Evolutionary conservation across 139 green algal genomes (phyloP), one percentile per base, ranked within the genome.

Genomic region (Volvox reticuliferus): DNA sequence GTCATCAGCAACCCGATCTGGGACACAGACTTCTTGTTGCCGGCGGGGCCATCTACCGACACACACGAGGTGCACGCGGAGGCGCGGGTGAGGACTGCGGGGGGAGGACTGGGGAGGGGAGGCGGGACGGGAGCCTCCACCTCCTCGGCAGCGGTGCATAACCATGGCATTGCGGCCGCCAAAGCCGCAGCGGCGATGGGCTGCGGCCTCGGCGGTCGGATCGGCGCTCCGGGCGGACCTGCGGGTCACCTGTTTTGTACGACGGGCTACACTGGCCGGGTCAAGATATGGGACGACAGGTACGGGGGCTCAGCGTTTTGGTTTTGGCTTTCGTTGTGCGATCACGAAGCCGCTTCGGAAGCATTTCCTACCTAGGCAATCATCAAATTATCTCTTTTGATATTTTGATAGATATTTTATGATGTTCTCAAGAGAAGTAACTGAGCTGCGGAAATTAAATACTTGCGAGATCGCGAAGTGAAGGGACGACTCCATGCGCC

Each of bases 241-340:
- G 69, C 35, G 37, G 85, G 85, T 61, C 85, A 89, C 44, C 1
- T 89, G 69, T 89, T 89, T 20, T 32, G 30, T 6, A 89, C 85
- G 28, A 33, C 44, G 32, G 85, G 85, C 3, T 82, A 89, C 85
- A 82, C 69, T 6, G 85, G 85, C 21, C 85, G 69, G 13, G 3
- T 89, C 36, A 89, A 89, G 85, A 50, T 89, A 5, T 89, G 85
- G 85, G 85, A 89, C 61, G 85, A 89, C 85, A 61, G 85, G 85
- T 89, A 36, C 1, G 82, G 13, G 26, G 50, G 2, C 17, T n/a
- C n/a, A n/a, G n/a, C n/a, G n/a, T n/a, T n/a, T n/a, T n/a, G n/a
- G n/a, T n/a, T n/a, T n/a, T n/a, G n/a, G n/a, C n/a, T n/a, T n/a
- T n/a, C n/a, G n/a, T n/a, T n/a, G n/a, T n/a, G n/a, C n/a, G n/a